Conservation (phyloP, 306 rosid genomes). For the Prunus kanzakura region DNA sequence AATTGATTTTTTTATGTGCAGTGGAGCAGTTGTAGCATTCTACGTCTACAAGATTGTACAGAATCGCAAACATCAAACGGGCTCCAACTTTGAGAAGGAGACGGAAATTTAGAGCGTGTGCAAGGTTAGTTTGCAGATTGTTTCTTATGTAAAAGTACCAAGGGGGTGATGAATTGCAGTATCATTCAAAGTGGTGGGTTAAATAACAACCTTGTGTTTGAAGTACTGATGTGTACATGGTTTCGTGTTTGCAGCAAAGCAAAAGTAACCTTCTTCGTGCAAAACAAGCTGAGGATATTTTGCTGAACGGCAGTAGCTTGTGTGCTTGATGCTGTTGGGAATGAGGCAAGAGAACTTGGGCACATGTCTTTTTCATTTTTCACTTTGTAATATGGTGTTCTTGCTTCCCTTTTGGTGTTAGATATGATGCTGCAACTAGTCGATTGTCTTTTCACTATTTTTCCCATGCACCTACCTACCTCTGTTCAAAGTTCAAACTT, state of each 20-base stretch:
- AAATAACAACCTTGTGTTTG: not conserved
- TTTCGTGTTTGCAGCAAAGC: conserved; percentile 1
- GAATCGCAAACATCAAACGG: conserved; percentile 39
- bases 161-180: not conserved
- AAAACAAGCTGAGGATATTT: not conserved
- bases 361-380: not conserved
- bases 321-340: not conserved
- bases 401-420: not conserved
- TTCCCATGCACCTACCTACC: not conserved
- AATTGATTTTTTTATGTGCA: conserved; percentile 36
- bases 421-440: conserved; percentile 2
- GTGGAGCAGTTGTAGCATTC: conserved; percentile 69
- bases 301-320: not conserved
- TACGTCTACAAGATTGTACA: conserved; percentile 55
- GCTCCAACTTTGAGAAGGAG: conserved; percentile 42
- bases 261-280: not conserved
- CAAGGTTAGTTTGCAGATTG: conserved; percentile 35
- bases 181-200: not conserved
- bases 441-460: not conserved
- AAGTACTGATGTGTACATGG: not conserved
- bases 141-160: not conserved
- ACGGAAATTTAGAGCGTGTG: conserved; percentile 33
- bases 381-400: conserved; percentile 6
- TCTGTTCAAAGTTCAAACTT: conserved; percentile 1
- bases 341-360: not conserved